Evolutionary conservation across 208 protist species (phyloP), one percentile per base, ranked within the genome.

Genomic region (Phytomonas sp.): DNA sequence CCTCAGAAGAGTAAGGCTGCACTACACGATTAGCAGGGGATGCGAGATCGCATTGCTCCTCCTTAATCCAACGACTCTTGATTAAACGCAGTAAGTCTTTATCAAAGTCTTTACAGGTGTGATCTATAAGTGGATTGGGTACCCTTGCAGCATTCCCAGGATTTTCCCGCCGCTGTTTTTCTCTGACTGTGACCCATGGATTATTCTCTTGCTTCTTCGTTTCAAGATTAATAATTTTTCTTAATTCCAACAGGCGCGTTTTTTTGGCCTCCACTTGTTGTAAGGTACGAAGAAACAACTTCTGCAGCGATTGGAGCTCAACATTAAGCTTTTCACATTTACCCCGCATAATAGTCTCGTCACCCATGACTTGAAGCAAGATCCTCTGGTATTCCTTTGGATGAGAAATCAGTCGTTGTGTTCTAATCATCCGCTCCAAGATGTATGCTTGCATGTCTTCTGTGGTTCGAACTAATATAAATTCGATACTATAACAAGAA

Each of bases 31-130:
- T 87, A 33, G 60, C 81, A 5, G 76, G 67, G 17, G 80, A 81
- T 36, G 68, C 72, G 11, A 67, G 26, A 56, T 88, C 73, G 63
- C 73, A 85, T 60, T 86, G 75, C 33, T 88, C 82, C 7, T 70
- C 67, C 17, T 70, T 76, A 29, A 85, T 40, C 76, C 80, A 97
- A 4, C 78, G 74, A 74, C 88, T 91, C 77, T 97, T 96, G 61
- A 97, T 89, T 43, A 97, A 80, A 53, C 81, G 82, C 65, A 97
- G 69, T 15, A 97, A 81, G 3, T 82, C 67, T 31, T 71, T 66
- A 62, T 95, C 87, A 73, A 85, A 93, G 34, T 91, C 75, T 68
- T 92, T 94, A 76, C 90, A 95, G 23, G 75, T 84, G 17, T 75
- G 70, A 43, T 91, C 79, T 30, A 77, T 71, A 11, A 95, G 76